A percentile compares a stretch with the other conserved stretches of the same genome.
phyloP scores from a whole-genome alignment of 805 yeast species.

The Ogataea thermomethanolica region DNA sequence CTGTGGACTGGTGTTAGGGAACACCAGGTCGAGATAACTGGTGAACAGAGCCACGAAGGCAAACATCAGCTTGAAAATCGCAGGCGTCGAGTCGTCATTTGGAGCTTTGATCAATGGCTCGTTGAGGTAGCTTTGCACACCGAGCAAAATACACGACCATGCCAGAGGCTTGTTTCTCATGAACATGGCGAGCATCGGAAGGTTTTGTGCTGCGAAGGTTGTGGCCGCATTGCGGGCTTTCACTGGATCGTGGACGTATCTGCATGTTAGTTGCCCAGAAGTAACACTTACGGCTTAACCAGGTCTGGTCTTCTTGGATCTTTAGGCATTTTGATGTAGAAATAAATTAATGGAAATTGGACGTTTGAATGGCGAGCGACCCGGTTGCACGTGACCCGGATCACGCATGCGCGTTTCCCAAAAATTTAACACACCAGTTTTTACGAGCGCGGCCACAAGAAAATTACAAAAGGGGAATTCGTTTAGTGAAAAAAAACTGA shows the following conservation, averaged over 20 bases:
- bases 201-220: slow-evolving; percentile 46
- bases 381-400: neutral
- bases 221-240: slow-evolving; percentile 44
- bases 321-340: slow-evolving; percentile 18
- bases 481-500: slow-evolving; percentile 9
- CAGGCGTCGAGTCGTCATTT: slow-evolving; percentile 39
- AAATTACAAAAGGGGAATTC: slow-evolving; percentile 4
- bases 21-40: slow-evolving; percentile 49
- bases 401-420: neutral
- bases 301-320: slow-evolving; percentile 31
- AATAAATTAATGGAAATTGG: slow-evolving; percentile 1
- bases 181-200: slow-evolving; percentile 66
- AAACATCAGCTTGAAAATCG: slow-evolving; percentile 43
- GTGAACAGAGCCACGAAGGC: slow-evolving; percentile 45
- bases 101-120: slow-evolving; percentile 32
- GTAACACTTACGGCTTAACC: slow-evolving; percentile 24
- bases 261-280: slow-evolving; percentile 14
- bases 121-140: slow-evolving; percentile 47
- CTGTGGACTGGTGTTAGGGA: slow-evolving; percentile 42
- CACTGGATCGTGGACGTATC: slow-evolving; percentile 47
- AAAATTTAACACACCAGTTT: neutral
- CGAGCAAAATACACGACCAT: slow-evolving; percentile 52
- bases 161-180: slow-evolving; percentile 52
- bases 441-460: neutral
- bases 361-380: neutral